Evolutionary conservation across 768 basidiomycete genomes (phyloP), one percentile per base, ranked within the genome.

Genomic region (Solioccasus polychromus): DNA sequence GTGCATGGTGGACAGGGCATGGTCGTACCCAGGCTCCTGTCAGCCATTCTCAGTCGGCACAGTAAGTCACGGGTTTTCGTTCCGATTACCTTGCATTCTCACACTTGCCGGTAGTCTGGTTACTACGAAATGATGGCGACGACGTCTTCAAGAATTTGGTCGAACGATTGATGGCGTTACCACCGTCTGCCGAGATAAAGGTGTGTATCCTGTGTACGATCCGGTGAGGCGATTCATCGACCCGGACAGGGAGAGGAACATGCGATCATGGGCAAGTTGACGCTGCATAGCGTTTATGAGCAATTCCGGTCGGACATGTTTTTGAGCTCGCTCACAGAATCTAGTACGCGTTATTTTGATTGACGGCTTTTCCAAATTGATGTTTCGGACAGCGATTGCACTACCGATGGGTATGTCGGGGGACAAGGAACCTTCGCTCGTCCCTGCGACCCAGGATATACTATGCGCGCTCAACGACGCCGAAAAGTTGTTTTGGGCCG

Each of bases 291-390:
- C 22, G 87, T 86, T 1, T 83, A 93, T 53, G 75, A 77, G 29
- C 82, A 81, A 7, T 91, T 95, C 71, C 79, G 80, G 25, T 75
- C 80, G 0, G 93, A 97, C 60, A 88, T 96, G 71, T 88, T 93
- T 61, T 71, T 96, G 47, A 92, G 85, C 58, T 93, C 93, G 15
- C 69, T 97, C 19, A 78, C 85, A 0, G 95, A 98, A 62, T 95
- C 95, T 1, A 84, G 93, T 95, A 57, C 28, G 90, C 69, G 14
- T 34, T 22, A 28, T 47, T 9, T 20, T 35, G 29, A n/a, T 28
- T 18, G 38, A 37, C 32, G 34, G 36, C 42, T 6, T 15, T 3
- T 4, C 14, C 10, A 8, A 26, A 12, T 26, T 67, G n/a, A 48
- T 24, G 9, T 40, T 47, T 58, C 5, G 37, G 46, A 26, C 51